Evolutionary conservation across 768 basidiomycete genomes (phyloP), one percentile per base, ranked within the genome.

Genomic region (Amanita thiersii): DNA sequence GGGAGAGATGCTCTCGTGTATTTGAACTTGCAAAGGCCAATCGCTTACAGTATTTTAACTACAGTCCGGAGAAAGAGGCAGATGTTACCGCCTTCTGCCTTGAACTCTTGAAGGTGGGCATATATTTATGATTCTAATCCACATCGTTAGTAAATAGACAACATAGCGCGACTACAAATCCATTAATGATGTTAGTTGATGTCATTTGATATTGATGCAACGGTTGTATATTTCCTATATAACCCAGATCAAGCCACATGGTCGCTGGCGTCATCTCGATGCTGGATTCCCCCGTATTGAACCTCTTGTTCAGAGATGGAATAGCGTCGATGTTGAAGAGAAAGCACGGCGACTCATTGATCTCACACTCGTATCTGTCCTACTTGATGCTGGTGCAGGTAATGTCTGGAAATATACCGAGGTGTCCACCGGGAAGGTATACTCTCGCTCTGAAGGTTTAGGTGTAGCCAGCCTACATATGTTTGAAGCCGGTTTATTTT

Each of bases 321-420:
- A 64, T 0, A 47, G 63, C 0, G 64, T 73, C 4, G 70, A 75
- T 50, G 45, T 54, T 1, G 74, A 67, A 40, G 81, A 92, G 52
- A 71, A 74, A 31, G 73, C 79, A 39, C 77, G 79, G 44, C 74
- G 90, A 1, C 68, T 90, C 24, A 70, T 98, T 56, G 94, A 98
- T 62, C 75, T 96, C 29, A 93, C 92, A 64, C 65, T 83, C 17
- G 85, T 89, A 21, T 91, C 90, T 8, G 94, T 98, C 5, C 71
- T 98, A 10, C 77, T 99, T 25, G 94, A 98, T 52, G 94, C 93
- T 0, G 93, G 93, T 1, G 94, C 93, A 0, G 94, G 93, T 0
- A 81, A 75, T 43, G 53, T 62, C 1, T 98, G 93, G 93, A 60
- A 59, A 8, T 98, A 84, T 59, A 68, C 62, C 5, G 91, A 93